These are phyloP conservation scores for Harringtonia aguacate DNA, from an alignment of 2,329 filamentous ascomycete species.

Conservation along the genomic window DNA sequence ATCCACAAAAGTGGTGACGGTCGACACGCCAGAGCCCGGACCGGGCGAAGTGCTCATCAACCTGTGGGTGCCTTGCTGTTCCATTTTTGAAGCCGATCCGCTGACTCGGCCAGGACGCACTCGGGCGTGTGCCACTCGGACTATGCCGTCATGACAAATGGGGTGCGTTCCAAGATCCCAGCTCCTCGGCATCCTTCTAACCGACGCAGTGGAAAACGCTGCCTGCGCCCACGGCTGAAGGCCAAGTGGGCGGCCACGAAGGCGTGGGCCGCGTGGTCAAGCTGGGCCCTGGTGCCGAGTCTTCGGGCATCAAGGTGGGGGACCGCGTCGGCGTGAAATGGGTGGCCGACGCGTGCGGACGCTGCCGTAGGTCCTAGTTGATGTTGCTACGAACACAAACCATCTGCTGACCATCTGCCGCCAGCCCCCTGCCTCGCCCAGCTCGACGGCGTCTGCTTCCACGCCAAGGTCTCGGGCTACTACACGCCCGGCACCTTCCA, in stretches of 20 bases:
- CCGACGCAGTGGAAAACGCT: neutral
- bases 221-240: neutral
- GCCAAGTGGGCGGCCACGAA: slow-evolving; percentile 49
- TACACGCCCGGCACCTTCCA: slow-evolving; percentile 64
- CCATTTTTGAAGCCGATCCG: neutral
- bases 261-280: slow-evolving; percentile 49
- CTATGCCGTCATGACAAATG: neutral
- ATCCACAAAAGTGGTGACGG: neutral
- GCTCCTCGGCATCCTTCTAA: no score
- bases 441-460: slow-evolving; percentile 54
- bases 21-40: neutral
- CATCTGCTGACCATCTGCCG: neutral
- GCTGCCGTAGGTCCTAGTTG: neutral
- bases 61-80: neutral
- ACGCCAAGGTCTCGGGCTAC: slow-evolving; percentile 52
- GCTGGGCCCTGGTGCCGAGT: slow-evolving; percentile 31
- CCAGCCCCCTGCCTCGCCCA: slow-evolving; percentile 33
- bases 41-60: neutral
- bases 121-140: neutral
- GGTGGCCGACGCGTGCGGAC: neutral
- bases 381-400: neutral
- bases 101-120: neutral
- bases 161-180: neutral
- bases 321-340: slow-evolving; percentile 9
- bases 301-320: slow-evolving; percentile 24